Base-by-base conservation (phyloP, 1,284 basidiomycete genomes). In the Kwoniella shivajii region DNA sequence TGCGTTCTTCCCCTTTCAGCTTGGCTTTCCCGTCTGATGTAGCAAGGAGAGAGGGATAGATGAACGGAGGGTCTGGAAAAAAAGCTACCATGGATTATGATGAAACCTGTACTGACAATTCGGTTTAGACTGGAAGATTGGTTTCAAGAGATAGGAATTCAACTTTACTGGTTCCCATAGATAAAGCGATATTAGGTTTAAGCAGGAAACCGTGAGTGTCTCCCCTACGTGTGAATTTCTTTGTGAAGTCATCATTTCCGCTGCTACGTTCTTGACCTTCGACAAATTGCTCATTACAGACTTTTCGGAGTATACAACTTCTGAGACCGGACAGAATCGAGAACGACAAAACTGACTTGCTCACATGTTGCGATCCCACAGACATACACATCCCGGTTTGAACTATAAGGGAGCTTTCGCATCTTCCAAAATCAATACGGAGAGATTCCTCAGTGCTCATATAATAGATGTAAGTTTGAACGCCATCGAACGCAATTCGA, bases 111-210 rank as follows among this genome's bases (percentile, higher is more conserved):
- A 6, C 7, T 11, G n/a, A 14, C 18, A 38, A 26, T 53, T 18
- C 24, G 30, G 26, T 39, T 29, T 38, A 69, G 63, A 69, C 61
- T 4, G 44, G 46, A 10, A 56, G 63, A 48, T 50, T 69, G 14
- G 49, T 46, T 7, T 59, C 60, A 1, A 56, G 44, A 20, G 54
- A 57, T 22, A 64, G 65, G 31, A 47, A 58, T 26, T 73, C 71
- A 16, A 78, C 76, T 0, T 54, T 78, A 27, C 59, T 78, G 26
- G 76, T 78, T 0, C 76, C 76, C 3, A 52, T 73, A 30, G 74
- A 78, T 51, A 63, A 65, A 33, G 74, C 73, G 0, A 69, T 78
- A 50, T 66, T 75, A 53, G 59, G 61, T 9, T 51, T 77, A 27
- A 56, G 69, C 6, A 59, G 63, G 24, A 78, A 77, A 56, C 76